Evolutionary conservation across 192 early-diverging fungal genomes (phyloP).

Genomic region (Coemansia sp.): DNA sequence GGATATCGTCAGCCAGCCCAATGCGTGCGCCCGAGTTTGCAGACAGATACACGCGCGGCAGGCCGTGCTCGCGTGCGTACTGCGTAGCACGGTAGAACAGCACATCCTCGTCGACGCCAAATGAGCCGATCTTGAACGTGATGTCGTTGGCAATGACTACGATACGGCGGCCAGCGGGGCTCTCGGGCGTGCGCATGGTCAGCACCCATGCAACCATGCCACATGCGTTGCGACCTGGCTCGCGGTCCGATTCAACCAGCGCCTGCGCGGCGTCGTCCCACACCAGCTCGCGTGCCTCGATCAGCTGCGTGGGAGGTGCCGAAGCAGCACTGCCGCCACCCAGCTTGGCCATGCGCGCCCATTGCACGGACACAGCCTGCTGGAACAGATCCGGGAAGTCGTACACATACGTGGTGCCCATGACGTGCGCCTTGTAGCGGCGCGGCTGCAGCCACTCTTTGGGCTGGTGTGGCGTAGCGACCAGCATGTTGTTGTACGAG

Average conservation of each 20-base stretch:
- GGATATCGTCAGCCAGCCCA: constrained; percentile 92
- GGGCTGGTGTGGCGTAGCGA: constrained; percentile 81
- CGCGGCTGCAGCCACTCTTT: constrained; percentile 96
- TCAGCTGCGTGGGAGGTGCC: constrained; percentile 63
- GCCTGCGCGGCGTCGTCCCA: constrained; percentile 72
- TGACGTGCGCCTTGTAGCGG: constrained; percentile 95
- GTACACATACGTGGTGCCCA: constrained; percentile 98
- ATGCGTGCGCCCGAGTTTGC: constrained; percentile 99
- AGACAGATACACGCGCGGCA: constrained; percentile 92
- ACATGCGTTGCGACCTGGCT: constrained; percentile 84
- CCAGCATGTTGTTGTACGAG: constrained; percentile 79
- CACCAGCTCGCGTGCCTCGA: constrained; percentile 84
- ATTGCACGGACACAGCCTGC: constrained; percentile 76
- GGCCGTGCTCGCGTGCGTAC: constrained; percentile 77
- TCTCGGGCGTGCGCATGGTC: constrained; percentile 88
- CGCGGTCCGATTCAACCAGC: constrained; percentile 73
- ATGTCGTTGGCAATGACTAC: constrained; percentile 99
- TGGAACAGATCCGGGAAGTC: constrained; percentile 98
- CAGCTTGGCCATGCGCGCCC: constrained; percentile 58
- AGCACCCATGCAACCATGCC: constrained; percentile 98
- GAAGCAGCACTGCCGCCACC: constrained; percentile 25
- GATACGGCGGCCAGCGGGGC: constrained; percentile 81
- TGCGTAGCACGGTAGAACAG: constrained; percentile 92
- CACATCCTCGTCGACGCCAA: constrained; percentile 90
- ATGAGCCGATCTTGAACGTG: constrained; percentile 95